Conservation (phyloP, 441 rosid species). For the Erodium trifolium region DNA sequence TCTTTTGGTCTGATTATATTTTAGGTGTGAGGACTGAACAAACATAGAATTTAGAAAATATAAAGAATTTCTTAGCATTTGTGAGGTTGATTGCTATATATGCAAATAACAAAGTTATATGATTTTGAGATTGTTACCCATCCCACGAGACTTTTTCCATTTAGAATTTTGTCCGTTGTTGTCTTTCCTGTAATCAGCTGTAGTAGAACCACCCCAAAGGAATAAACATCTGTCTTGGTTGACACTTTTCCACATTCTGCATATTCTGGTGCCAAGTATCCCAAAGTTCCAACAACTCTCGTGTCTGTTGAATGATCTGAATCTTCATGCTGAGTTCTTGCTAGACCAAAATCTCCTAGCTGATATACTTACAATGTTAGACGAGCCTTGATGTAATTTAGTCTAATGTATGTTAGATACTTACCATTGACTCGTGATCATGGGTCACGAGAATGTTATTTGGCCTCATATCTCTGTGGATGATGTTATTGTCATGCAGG, state of each 20-base stretch:
- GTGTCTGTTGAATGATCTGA: slow-evolving; percentile 26
- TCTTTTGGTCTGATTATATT: too few species aligned
- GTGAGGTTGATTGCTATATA: not conserved
- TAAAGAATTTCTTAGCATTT: not conserved
- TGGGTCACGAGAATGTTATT: slow-evolving; percentile 43
- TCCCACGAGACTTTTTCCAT: slow-evolving; percentile 20
- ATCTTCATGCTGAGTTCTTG: slow-evolving; percentile 17
- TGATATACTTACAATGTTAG: slow-evolving; percentile 9
- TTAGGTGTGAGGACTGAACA: too few species aligned
- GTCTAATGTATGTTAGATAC: not conserved
- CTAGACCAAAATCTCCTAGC: slow-evolving; percentile 47
- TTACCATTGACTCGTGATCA: slow-evolving; percentile 45
- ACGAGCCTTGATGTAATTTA: not conserved
- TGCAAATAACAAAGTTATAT: not conserved
- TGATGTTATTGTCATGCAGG: slow-evolving; percentile 35
- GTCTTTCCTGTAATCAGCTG: slow-evolving; percentile 34
- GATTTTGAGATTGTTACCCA: slow-evolving; percentile 26
- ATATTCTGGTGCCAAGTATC: slow-evolving; percentile 45
- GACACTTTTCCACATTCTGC: slow-evolving; percentile 30
- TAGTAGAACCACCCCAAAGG: slow-evolving; percentile 42
- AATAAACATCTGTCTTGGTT: slow-evolving; percentile 46
- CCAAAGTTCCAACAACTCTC: slow-evolving; percentile 28
- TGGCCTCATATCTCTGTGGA: slow-evolving; percentile 54
- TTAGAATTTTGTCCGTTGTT: slow-evolving; percentile 17
- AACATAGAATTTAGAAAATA: too few species aligned